Evolutionary conservation across 2,329 filamentous ascomycete genomes (phyloP), one percentile per base, ranked within the genome.

Genomic region (Claviceps lovelessii): DNA sequence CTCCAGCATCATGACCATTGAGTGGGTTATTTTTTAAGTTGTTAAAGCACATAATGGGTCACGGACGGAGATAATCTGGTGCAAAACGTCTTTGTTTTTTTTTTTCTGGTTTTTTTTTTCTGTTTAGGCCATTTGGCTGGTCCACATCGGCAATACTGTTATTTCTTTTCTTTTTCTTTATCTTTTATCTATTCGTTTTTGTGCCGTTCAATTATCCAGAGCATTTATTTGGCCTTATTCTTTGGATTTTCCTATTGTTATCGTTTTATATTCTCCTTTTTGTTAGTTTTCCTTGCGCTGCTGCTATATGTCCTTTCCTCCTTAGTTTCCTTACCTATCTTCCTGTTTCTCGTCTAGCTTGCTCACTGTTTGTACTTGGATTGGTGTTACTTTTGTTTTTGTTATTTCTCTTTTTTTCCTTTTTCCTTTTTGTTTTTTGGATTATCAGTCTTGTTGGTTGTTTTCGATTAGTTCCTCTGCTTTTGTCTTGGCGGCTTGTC

Each of bases 61-160:
- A 59, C 54, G 62, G 61, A 57, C 53, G 58, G 61, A 57, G 61
- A 65, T 65, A 56, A 59, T 60, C 28, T 42, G 51, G 33, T 51
- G 49, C 52, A 39, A 45, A 31, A 63, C 61, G 63, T 48, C 8
- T 48, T 48, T 29, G n/a, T 10, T 48, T 48, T 29, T 31, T 10
- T 48, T 31, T 31, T 33, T 23, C 23, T 23, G 23, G 8, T 15
- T n/a, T 48, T 48, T n/a, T 5, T 31, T 29, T 48, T 5, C 7
- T n/a, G 11, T 48, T 29, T 29, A 65, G 67, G 60, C 65, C 60
- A 62, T 63, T 73, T 76, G 75, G 75, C 75, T 76, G 75, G 75
- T 72, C 74, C 74, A 77, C 72, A 63, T 70, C 63, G 70, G 68
- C 62, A 64, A 69, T 70, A 54, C 55, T 56, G 57, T 64, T 61